Conservation (phyloP, 768 basidiomycete species). For the Naganishia randhawae region DNA sequence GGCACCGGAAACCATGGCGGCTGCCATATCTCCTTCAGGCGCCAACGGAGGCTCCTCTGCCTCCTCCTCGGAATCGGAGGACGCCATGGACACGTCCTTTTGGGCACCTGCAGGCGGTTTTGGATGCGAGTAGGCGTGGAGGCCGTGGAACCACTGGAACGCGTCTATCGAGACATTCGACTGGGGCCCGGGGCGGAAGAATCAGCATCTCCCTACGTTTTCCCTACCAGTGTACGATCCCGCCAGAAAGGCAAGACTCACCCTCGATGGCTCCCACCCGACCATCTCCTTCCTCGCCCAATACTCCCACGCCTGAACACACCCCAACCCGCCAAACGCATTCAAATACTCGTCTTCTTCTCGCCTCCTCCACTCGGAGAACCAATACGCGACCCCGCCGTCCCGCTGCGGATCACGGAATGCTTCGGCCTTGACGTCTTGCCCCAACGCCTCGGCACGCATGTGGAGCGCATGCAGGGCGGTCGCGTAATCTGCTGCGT, state of each 20-base stretch:
- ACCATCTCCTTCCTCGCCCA: constrained; percentile 83
- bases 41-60: constrained; percentile 63
- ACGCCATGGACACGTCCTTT: not conserved
- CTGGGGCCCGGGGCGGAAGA: constrained; percentile 1
- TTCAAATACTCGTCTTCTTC: constrained; percentile 77
- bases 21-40: constrained; percentile 79
- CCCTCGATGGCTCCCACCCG: constrained; percentile 83
- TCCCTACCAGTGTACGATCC: not conserved
- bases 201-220: not conserved
- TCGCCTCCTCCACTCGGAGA: constrained; percentile 68
- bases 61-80: constrained; percentile 44
- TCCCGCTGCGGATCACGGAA: constrained; percentile 66
- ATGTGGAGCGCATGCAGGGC: constrained; percentile 60
- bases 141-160: constrained; percentile 75
- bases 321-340: constrained; percentile 83
- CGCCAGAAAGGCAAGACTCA: constrained; percentile 47
- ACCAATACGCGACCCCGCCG: constrained; percentile 64
- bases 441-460: constrained; percentile 61
- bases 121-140: constrained; percentile 71
- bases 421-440: constrained; percentile 78
- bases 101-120: constrained; percentile 34
- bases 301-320: constrained; percentile 89
- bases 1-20: constrained; percentile 79
- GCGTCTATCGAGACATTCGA: constrained; percentile 58
- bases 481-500: constrained; percentile 64